Evolutionary conservation across 2,329 filamentous ascomycete species (phyloP), one percentile per base, ranked within the genome.

Genomic region (Emmonsia crescens): DNA sequence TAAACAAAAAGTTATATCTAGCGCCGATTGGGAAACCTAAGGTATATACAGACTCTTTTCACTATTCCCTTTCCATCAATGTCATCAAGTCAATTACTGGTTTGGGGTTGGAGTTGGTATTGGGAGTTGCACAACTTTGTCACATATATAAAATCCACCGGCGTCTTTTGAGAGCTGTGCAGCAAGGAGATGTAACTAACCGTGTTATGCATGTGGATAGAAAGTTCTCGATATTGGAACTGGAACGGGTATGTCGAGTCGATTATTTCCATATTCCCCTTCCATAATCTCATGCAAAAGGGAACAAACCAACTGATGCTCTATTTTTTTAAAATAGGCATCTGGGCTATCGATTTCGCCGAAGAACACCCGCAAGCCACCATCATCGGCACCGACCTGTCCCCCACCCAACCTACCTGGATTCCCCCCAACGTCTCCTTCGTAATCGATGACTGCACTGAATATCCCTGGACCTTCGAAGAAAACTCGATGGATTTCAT

Each of bases 381-480:
- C n/a, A 51, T 56, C 3, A 61, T 65, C 61, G 75, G 71, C 49
- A 74, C 71, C 36, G 75, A 89, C 67, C 77, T 89, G 5, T 88
- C 85, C 0, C 85, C 86, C 1, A 85, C 88, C 27, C 86, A 89
- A 68, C 85, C 85, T 2, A 75, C 76, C 8, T 78, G 82, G 57
- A 85, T 89, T 0, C 88, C 88, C 0, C 81, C 82, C 24, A 92
- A 91, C 64, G 86, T 91, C 19, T 83, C 84, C 64, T 92, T 91
- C 66, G 84, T 85, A 63, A 81, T 91, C 52, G 87, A 90, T 68
- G 88, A 91, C 67, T 79, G 79, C 69, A 79, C 80, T 2, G 83
- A 85, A 67, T 76, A 79, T 1, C 81, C 87, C 61, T 86, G 83
- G 83, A 75, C 82, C 74, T 69, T 83, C 73, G 74, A 78, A 5